Evolutionary conservation across 2,329 filamentous ascomycete genomes (phyloP).

Genomic region (Neonectria coccinea): DNA sequence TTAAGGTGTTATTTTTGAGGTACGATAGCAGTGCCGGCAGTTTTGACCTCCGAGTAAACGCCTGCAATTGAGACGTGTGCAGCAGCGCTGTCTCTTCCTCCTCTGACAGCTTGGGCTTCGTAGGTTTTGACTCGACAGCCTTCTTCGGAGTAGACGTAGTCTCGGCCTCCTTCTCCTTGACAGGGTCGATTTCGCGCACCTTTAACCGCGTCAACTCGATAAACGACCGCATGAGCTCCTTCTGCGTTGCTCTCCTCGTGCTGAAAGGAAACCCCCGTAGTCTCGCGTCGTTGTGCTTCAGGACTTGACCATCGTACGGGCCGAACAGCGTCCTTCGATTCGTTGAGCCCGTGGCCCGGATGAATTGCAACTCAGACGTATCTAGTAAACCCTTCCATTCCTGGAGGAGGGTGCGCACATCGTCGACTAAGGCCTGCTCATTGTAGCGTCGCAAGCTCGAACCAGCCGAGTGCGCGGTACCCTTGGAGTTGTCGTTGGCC

Average conservation of each 20-base stretch:
- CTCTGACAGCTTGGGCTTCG: slow-evolving; percentile 76
- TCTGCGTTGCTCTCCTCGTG: slow-evolving; percentile 90
- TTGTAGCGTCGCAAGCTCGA: slow-evolving; percentile 92
- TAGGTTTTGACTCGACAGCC: slow-evolving; percentile 60
- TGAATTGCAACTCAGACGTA: slow-evolving; percentile 84
- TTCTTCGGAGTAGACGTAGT: slow-evolving; percentile 48
- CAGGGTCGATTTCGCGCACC: slow-evolving; percentile 80
- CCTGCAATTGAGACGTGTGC: slow-evolving; percentile 90
- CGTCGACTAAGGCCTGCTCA: slow-evolving; percentile 88
- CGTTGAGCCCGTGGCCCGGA: slow-evolving; percentile 87
- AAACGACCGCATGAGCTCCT: slow-evolving; percentile 93
- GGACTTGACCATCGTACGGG: slow-evolving; percentile 87
- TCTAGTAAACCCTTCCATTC: slow-evolving; percentile 92
- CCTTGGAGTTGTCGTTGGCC: slow-evolving; percentile 93
- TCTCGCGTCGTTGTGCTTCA: slow-evolving; percentile 81
- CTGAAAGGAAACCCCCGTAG: slow-evolving; percentile 93
- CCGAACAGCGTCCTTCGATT: slow-evolving; percentile 91
- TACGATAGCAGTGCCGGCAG: slow-evolving; percentile 89
- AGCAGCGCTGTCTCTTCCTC: slow-evolving; percentile 85
- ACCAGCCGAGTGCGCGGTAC: slow-evolving; percentile 92
- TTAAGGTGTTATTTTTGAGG: slow-evolving; percentile 78
- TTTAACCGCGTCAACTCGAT: slow-evolving; percentile 94
- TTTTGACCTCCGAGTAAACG: slow-evolving; percentile 89
- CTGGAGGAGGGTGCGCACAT: slow-evolving; percentile 81
- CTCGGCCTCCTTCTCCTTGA: slow-evolving; percentile 62